Percentiles rank a stretch among this genome's conserved stretches.
Evolutionary conservation across 2,329 filamentous ascomycete species (phyloP).

Genomic region (Hyphodiscus sp.): DNA sequence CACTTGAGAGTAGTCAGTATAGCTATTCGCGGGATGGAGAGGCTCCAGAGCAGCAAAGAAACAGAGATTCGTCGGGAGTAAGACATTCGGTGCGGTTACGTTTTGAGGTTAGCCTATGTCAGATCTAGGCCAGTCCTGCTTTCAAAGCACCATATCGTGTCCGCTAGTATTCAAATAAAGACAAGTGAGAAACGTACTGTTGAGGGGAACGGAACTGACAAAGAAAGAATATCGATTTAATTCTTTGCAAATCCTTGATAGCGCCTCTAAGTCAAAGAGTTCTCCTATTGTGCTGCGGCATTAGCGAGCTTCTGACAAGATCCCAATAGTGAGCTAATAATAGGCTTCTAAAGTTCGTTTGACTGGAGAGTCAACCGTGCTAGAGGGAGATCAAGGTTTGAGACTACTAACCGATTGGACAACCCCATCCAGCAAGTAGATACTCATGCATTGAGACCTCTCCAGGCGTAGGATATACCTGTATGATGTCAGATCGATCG

Average conservation of each 20-base stretch:
- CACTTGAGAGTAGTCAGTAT: constrained; percentile 3
- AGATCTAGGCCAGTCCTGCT: no score
- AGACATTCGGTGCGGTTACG: no score
- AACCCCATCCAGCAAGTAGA: constrained; percentile 42
- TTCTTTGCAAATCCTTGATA: constrained; percentile 30
- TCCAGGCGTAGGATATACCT: constrained; percentile 31
- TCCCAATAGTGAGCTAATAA: neutral
- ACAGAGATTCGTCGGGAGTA: neutral
- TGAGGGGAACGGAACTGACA: constrained; percentile 40
- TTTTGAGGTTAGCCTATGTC: no score
- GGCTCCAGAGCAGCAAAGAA: neutral
- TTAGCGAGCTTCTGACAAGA: neutral
- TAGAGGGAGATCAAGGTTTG: neutral
- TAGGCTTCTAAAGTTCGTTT: neutral
- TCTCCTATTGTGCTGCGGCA: constrained; percentile 23
- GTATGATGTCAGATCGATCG: neutral
- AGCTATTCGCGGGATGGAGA: neutral
- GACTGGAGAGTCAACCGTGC: no score
- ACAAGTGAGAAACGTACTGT: constrained; percentile 22
- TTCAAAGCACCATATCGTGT: no score
- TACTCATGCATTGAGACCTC: constrained; percentile 40
- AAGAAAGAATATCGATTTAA: constrained; percentile 43
- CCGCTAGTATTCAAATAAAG: neutral
- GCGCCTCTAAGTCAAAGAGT: constrained; percentile 30
- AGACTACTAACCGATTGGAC: constrained; percentile 29